Evolutionary conservation across 306 rosid genomes (phyloP).

Genomic region (Prunus kanzakura): DNA sequence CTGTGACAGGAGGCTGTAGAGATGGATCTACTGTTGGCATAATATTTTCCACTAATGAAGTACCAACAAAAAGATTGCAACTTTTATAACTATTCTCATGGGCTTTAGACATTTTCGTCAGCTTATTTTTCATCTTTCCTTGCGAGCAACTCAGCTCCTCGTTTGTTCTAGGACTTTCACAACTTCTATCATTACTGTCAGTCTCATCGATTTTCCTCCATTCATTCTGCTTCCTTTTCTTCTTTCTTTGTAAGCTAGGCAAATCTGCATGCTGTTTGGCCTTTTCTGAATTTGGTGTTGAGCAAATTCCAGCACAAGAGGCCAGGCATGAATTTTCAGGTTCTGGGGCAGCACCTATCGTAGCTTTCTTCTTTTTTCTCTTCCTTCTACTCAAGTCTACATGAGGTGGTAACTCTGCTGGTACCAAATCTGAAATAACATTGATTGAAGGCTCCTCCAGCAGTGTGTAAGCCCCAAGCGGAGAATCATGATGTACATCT

Average conservation of each 20-base stretch:
- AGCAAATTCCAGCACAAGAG: not conserved
- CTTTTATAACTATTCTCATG: no score
- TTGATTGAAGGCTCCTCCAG: not conserved
- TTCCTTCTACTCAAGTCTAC: not conserved
- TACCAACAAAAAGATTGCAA: not conserved
- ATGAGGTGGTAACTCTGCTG: not conserved
- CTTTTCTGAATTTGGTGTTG: not conserved
- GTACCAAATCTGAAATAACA: not conserved
- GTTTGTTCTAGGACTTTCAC: not conserved
- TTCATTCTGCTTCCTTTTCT: conserved; percentile 1
- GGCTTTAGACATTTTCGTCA: no score
- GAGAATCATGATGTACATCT: not conserved
- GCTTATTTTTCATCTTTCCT: no score
- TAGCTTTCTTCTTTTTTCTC: not conserved
- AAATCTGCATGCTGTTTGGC: not conserved
- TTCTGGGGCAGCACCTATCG: not conserved
- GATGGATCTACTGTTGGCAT: not conserved
- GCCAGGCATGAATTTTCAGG: not conserved
- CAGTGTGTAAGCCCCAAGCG: not conserved
- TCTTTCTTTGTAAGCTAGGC: not conserved
- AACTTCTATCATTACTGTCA: not conserved
- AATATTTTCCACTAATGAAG: not conserved
- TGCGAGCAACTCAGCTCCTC: no score
- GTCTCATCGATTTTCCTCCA: not conserved
- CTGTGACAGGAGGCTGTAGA: conserved; percentile 21